Evolutionary conservation across 805 yeast genomes (phyloP).

Genomic region (Lachancea quebecensis): DNA sequence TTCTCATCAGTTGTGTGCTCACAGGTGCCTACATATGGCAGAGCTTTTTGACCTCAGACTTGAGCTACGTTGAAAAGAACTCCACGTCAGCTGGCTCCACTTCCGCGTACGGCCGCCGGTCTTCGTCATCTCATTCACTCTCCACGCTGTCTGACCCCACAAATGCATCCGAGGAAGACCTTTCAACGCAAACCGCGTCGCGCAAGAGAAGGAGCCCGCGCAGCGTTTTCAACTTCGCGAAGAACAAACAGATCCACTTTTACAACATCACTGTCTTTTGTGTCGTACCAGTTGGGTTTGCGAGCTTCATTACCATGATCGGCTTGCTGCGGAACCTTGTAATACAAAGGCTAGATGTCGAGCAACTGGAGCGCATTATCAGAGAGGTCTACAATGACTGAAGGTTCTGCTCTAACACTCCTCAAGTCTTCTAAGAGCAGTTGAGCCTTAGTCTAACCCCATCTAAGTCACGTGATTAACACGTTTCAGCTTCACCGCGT

Average conservation of each 20-base stretch:
- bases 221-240: slow-evolving; percentile 19
- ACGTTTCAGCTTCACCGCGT: neutral
- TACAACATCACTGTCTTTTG: slow-evolving; percentile 91
- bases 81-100: slow-evolving; percentile 8
- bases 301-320: slow-evolving; percentile 88
- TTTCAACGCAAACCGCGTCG: slow-evolving; percentile 1
- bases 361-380: slow-evolving; percentile 25
- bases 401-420: neutral
- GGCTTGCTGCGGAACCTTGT: slow-evolving; percentile 70
- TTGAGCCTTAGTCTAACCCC: neutral
- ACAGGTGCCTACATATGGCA: slow-evolving; percentile 79
- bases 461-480: neutral
- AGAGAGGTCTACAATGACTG: slow-evolving; percentile 1
- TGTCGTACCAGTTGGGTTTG: slow-evolving; percentile 95
- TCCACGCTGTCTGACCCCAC: neutral
- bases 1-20: slow-evolving; percentile 74
- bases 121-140: neutral
- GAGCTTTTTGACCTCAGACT: slow-evolving; percentile 76
- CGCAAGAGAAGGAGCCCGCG: slow-evolving; percentile 30
- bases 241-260: slow-evolving; percentile 65
- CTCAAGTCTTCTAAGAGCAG: too few relatives aligned
- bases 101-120: neutral
- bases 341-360: slow-evolving; percentile 62
- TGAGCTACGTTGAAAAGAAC: slow-evolving; percentile 37
- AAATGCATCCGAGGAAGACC: neutral